Base-by-base conservation (phyloP, 2,329 filamentous ascomycete species). In the Pyricularia pennisetigena region DNA sequence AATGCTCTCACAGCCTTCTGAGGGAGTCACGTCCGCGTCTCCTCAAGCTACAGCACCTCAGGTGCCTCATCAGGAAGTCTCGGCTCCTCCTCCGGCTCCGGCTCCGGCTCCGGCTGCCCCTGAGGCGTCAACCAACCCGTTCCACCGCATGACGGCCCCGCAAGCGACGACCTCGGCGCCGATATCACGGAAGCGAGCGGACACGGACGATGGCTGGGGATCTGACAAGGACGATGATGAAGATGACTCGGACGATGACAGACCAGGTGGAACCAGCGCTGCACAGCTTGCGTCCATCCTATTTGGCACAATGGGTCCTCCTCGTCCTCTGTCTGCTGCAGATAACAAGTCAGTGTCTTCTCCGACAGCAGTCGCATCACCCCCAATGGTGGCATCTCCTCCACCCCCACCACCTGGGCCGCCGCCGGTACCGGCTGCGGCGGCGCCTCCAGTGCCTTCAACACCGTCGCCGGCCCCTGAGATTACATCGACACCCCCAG, bases 231-330 rank as follows among this genome's bases (percentile, higher is more conserved):
- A 81, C 24, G 81, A 82, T 30, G 82, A 84, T 3, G 88, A 90
- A 24, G 88, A 91, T 68, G 90, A 92, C 67, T 89, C 88, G 49
- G 90, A 94, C 68, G 91, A 94, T 68, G 90, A 93, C 68, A 86
- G 89, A 10, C 89, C 92, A 23, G 91, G 91, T 66, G 92, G 92
- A 68, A 89, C 90, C 69, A 93, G 88, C 72, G 95, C 95, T 65
- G 95, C 96, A 70, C 92, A 97, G 73, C 86, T 99, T 54, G 95
- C 95, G 20, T 97, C 92, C 7, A 95, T 97, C 70, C 85, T 99
- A 24, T 99, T 99, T 76, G 94, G 95, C 69, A 97, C 94, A 67
- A 98, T 99, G 94, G 94, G 87, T 10, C 94, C 95, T 57, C 94
- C 95, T 16, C 88, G 94, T 67, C 94, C 94, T 32, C 80, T 97